phyloP scores from a whole-genome alignment of 108 stramenopile genomes.

The Nitzschia inconspicua region DNA sequence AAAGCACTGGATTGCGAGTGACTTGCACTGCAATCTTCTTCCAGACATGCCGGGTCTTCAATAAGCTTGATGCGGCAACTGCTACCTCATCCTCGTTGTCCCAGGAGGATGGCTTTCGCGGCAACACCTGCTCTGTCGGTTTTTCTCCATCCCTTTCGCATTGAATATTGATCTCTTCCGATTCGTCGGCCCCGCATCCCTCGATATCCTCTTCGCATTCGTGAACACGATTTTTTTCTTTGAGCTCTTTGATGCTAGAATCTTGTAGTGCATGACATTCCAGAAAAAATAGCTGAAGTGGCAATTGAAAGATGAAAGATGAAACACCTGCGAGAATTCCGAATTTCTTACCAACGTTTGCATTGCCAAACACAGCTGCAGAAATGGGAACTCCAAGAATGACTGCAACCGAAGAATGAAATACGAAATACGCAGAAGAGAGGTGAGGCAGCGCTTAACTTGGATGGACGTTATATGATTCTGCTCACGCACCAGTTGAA shows the following conservation, averaged over 20 bases:
- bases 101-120: too few species aligned
- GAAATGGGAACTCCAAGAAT: constrained; percentile 32
- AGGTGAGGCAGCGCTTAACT: neutral
- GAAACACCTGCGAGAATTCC: constrained; percentile 39
- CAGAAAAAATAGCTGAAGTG: constrained; percentile 37
- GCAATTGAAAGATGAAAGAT: constrained; percentile 45
- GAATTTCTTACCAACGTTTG: constrained; percentile 14
- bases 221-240: too few species aligned
- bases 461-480: constrained; percentile 7
- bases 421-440: neutral
- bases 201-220: too few species aligned
- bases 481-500: too few species aligned
- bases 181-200: too few species aligned
- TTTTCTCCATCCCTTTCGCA: too few species aligned
- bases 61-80: too few species aligned
- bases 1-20: constrained; percentile 30
- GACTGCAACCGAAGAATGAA: too few species aligned
- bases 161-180: too few species aligned
- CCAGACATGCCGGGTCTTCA: constrained; percentile 19
- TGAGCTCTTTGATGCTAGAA: neutral
- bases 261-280: constrained; percentile 30
- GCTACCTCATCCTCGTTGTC: constrained; percentile 7
- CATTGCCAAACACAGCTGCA: constrained; percentile 30
- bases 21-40: constrained; percentile 18
- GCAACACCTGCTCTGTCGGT: too few species aligned